phyloP scores from a whole-genome alignment of 805 yeast genomes.

The Candida berthetii region DNA sequence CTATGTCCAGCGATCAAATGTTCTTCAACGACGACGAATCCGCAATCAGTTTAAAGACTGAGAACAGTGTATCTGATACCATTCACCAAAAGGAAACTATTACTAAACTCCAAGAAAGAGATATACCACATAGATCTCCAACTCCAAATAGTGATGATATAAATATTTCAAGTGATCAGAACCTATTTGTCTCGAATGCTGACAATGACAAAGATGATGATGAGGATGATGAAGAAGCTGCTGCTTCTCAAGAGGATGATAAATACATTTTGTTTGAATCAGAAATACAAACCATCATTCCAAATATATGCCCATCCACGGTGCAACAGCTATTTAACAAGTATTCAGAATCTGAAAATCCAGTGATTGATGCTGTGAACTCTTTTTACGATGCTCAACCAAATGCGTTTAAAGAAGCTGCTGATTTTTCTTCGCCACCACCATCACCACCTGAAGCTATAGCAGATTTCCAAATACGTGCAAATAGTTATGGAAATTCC shows the following conservation, averaged over 20 bases:
- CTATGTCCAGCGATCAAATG: too few species aligned
- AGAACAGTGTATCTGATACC: background rate
- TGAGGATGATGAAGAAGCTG: conserved; percentile 9
- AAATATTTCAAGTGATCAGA: too few species aligned
- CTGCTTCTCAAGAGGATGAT: conserved; percentile 7
- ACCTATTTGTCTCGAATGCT: too few species aligned
- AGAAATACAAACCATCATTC: conserved; percentile 28
- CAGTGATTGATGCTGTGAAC: conserved; percentile 31
- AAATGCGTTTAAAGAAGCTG: background rate
- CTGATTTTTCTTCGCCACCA: background rate
- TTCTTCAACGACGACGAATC: too few species aligned
- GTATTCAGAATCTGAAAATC: conserved; percentile 19
- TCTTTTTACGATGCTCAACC: conserved; percentile 27
- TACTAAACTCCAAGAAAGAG: background rate
- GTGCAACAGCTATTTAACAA: conserved; percentile 20
- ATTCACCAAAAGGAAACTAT: background rate
- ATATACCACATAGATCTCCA: conserved; percentile 3
- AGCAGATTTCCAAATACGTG: background rate
- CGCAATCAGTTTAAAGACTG: background rate
- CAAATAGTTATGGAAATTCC: too few species aligned
- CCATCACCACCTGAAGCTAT: background rate
- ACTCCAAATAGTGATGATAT: too few species aligned
- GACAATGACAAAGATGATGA: conserved; percentile 7
- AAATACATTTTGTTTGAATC: conserved; percentile 21
- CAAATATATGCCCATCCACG: conserved; percentile 19